Percentiles rank a stretch among this genome's conserved stretches.
phyloP scores from a whole-genome alignment of 2,329 filamentous ascomycete genomes.

The Ophiobolus disseminans region DNA sequence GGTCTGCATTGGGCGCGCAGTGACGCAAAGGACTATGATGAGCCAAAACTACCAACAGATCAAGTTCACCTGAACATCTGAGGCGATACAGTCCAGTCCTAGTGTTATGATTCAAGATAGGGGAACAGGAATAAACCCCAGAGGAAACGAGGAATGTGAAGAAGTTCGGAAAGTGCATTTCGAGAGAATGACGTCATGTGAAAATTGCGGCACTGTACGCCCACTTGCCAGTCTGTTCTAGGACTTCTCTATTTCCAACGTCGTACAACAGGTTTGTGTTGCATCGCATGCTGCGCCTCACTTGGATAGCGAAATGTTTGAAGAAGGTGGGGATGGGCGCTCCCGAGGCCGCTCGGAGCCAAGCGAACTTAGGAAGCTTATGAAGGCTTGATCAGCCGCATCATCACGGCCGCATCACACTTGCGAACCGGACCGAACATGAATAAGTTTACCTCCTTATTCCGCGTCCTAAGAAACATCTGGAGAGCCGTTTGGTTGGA shows the following conservation, averaged over 20 bases:
- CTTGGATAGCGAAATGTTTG: background rate
- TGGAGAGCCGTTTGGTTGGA: background rate
- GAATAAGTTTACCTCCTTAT: background rate
- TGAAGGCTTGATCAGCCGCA: constrained; percentile 13
- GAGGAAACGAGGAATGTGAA: no score
- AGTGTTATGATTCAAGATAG: no score
- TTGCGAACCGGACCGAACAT: constrained; percentile 9
- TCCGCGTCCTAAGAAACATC: background rate
- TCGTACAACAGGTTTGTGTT: background rate
- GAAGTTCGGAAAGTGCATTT: no score
- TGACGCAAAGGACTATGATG: no score
- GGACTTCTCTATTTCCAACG: background rate
- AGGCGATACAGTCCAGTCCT: no score
- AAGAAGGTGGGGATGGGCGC: background rate
- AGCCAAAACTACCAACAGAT: no score
- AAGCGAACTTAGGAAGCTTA: constrained; percentile 27
- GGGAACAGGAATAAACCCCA: no score
- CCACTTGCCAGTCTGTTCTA: no score
- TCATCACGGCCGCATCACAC: background rate
- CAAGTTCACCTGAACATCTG: no score
- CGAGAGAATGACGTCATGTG: no score
- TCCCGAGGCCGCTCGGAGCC: constrained; percentile 1
- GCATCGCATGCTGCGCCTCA: constrained; percentile 4
- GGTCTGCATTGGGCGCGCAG: no score
- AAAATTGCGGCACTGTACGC: no score